A percentile compares a stretch with the other conserved stretches of the same genome.
Evolutionary conservation across 805 yeast genomes (phyloP).

Genomic region (Barnettozyma pratensis): DNA sequence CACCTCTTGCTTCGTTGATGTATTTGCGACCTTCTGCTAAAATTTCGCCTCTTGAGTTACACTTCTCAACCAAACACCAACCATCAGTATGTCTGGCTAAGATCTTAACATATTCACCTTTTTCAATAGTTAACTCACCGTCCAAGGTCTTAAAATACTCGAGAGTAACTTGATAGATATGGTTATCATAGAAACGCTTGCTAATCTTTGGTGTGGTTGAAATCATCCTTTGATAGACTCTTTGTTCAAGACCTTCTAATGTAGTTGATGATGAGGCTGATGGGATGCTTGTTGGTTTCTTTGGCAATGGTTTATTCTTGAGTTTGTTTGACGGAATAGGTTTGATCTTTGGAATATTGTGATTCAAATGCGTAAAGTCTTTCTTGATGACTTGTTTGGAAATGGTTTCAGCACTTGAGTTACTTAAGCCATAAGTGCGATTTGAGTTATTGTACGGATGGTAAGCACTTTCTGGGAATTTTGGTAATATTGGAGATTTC

Average conservation of each 20-base stretch:
- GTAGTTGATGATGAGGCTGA: slow-evolving; percentile 1
- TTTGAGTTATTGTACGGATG: slow-evolving; percentile 7
- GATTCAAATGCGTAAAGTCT: slow-evolving; percentile 3
- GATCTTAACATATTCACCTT: slow-evolving; percentile 30
- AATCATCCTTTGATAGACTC: slow-evolving; percentile 13
- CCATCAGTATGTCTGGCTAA: slow-evolving; percentile 39
- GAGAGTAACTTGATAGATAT: slow-evolving; percentile 19
- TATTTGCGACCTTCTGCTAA: slow-evolving; percentile 16
- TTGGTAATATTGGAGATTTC: slow-evolving; percentile 19
- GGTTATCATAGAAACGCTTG: slow-evolving; percentile 7
- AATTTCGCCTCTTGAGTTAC: slow-evolving; percentile 21
- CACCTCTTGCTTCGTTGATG: slow-evolving; percentile 34
- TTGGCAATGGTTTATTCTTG: slow-evolving; percentile 21
- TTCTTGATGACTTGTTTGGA: slow-evolving; percentile 12
- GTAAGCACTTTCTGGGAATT: slow-evolving; percentile 17
- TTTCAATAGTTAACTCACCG: slow-evolving; percentile 30
- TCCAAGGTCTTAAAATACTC: slow-evolving; percentile 28
- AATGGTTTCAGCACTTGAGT: slow-evolving; percentile 4
- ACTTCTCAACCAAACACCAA: slow-evolving; percentile 39
- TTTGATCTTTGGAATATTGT: slow-evolving; percentile 14
- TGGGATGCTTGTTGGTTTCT: slow-evolving; percentile 9
- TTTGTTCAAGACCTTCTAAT: slow-evolving; percentile 19
- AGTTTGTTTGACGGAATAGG: slow-evolving; percentile 4
- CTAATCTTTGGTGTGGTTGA: slow-evolving; percentile 19
- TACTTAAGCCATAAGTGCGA: background rate